Evolutionary conservation across 164 flowering plant genomes (phyloP).

Genomic region (Vitis riparia): DNA sequence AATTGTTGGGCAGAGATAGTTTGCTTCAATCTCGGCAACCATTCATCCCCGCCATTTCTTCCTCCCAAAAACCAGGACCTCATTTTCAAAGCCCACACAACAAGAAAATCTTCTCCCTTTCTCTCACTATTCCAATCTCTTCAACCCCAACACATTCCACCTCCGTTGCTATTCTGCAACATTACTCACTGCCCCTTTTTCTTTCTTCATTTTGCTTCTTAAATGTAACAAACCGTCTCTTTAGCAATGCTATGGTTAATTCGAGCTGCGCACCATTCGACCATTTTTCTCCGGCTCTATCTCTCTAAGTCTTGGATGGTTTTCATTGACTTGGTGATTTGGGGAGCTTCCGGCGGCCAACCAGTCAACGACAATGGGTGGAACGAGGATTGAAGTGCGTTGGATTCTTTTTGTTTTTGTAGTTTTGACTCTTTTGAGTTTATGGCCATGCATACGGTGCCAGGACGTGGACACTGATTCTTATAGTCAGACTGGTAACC

Average conservation of each 20-base stretch:
- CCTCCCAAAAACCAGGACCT: constrained; percentile 23
- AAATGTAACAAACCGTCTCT: too few relatives aligned
- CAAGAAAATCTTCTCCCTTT: not conserved
- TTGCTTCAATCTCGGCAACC: constrained; percentile 30
- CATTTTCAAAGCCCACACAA: constrained; percentile 15
- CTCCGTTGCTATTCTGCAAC: not conserved
- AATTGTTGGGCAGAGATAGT: not conserved
- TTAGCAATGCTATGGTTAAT: not conserved
- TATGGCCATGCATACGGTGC: constrained; percentile 11
- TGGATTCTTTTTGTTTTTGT: constrained; percentile 13
- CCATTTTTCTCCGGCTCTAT: not conserved
- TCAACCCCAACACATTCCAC: not conserved
- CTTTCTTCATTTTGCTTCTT: too few relatives aligned
- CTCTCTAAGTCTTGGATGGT: constrained; percentile 1
- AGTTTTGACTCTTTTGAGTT: constrained; percentile 11
- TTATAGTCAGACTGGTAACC: constrained; percentile 28
- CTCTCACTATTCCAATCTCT: too few relatives aligned
- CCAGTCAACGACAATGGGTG: constrained; percentile 23
- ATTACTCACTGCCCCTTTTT: too few relatives aligned
- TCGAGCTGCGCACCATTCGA: not conserved
- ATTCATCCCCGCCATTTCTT: constrained; percentile 56
- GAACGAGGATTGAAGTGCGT: constrained; percentile 10
- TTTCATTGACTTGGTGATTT: constrained; percentile 1
- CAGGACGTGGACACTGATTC: constrained; percentile 34
- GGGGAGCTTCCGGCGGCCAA: constrained; percentile 6